Percentiles rank a stretch among this genome's conserved stretches.
Conservation (phyloP, 2,329 filamentous ascomycete genomes). For the Colletotrichum plurivorum region DNA sequence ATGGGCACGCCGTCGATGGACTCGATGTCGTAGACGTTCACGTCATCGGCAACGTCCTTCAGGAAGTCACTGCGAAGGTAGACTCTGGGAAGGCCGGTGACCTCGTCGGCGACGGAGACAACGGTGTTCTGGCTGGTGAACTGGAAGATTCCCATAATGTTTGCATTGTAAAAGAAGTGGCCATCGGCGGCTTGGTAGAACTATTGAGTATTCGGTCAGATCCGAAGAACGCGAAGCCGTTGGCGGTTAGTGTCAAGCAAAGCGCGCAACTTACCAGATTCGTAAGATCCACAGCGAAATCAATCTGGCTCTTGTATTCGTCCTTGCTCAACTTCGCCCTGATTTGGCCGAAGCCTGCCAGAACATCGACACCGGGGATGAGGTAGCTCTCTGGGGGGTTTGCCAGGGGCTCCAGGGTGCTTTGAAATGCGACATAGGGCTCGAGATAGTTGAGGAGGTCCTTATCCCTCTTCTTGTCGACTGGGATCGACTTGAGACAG, state of each 20-base stretch:
- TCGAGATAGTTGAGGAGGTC: slow-evolving; percentile 41
- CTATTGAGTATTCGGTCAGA: slow-evolving; percentile 1
- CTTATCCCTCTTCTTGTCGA: slow-evolving; percentile 29
- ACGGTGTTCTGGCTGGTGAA: slow-evolving; percentile 21
- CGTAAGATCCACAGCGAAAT: slow-evolving; percentile 38
- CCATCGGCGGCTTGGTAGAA: slow-evolving; percentile 35
- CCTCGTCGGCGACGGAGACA: slow-evolving; percentile 41
- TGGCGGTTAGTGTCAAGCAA: too few relatives aligned
- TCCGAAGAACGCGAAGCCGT: too few relatives aligned
- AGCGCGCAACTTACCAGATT: slow-evolving; percentile 12
- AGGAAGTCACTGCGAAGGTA: slow-evolving; percentile 28
- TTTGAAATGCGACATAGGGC: slow-evolving; percentile 40
- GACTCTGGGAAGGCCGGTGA: slow-evolving; percentile 24
- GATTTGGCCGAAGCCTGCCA: slow-evolving; percentile 39
- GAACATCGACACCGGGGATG: slow-evolving; percentile 40
- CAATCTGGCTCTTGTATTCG: slow-evolving; percentile 38
- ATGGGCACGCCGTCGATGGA: slow-evolving; percentile 36
- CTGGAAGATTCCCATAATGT: slow-evolving; percentile 34
- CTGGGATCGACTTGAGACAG: slow-evolving; percentile 37
- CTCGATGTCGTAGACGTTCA: slow-evolving; percentile 40
- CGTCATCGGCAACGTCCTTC: slow-evolving; percentile 6
- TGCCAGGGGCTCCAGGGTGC: slow-evolving; percentile 40
- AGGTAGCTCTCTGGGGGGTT: slow-evolving; percentile 41
- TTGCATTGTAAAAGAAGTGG: slow-evolving; percentile 41
- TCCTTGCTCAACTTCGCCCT: slow-evolving; percentile 35